Base-by-base conservation (phyloP, 2,329 filamentous ascomycete genomes). In the Uncinocarpus reesii region DNA sequence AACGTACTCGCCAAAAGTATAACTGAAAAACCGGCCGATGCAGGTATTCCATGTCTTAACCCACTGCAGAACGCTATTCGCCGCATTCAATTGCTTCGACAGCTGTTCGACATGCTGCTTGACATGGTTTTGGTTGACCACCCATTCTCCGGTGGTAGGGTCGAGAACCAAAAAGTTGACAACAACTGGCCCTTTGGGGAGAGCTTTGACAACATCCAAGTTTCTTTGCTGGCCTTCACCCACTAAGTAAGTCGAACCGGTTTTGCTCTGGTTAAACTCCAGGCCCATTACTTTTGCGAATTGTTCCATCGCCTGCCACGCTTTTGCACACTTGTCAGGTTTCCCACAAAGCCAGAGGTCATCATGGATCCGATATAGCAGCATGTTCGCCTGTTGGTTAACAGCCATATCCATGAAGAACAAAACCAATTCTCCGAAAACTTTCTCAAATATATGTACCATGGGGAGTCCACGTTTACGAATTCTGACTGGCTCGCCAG, bases 1-100 rank as follows among this genome's bases (percentile, higher is more conserved):
- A 20, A 48, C 52, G 26, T 42, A 53, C 52, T 70, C 65, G 2
- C 71, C 74, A 46, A 77, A 76, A 48, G 75, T 76, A 48, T 65
- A 68, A 16, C 63, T 63, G 60, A 78, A 75, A 57, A 77, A 78
- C 6, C 68, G 65, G 1, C 64, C 66, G 26, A 71, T 69, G 55
- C 75, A 77, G 36, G 65, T 73, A 55, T 78, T 78, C 68, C 74
- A 78, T 0, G 72, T 73, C 51, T 75, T 69, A 3, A 78, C 68
- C 67, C 72, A 77, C 13, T 69, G 65, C 42, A 79, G 71, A 4
- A 78, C 61, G 47, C 70, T 76, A 42, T 70, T 66, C 26, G 69
- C 71, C 4, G 60, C 58, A 1, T 59, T 53, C 0, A 71, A 61
- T 46, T 71, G 68, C 7, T 58, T 60, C n/a, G 58, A 58, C 2